Evolutionary conservation across 306 rosid genomes (phyloP).

Genomic region (Cucurbita maxima): DNA sequence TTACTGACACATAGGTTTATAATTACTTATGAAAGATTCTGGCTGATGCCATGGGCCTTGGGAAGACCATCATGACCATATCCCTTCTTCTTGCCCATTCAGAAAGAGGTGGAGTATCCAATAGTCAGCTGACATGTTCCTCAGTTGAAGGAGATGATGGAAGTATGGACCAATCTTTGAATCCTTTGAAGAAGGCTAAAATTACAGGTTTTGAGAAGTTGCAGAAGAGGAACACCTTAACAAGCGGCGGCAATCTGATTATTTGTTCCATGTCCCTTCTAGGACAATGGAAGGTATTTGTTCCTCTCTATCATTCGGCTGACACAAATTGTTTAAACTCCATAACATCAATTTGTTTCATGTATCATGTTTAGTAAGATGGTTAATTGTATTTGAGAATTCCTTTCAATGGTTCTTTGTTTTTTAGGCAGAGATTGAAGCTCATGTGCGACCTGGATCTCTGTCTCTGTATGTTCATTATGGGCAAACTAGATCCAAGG

Average conservation of each 20-base stretch:
- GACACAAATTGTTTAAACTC: neutral
- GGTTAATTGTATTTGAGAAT: neutral
- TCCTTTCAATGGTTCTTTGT: conserved; percentile 7
- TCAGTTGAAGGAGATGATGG: conserved; percentile 30
- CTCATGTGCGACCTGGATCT: conserved; percentile 63
- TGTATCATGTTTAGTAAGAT: neutral
- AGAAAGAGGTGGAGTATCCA: conserved; percentile 39
- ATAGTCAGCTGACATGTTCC: conserved; percentile 28
- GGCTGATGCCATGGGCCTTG: conserved; percentile 98
- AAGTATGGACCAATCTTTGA: conserved; percentile 16
- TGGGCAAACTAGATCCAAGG: conserved; percentile 82
- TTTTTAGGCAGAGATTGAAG: conserved; percentile 79
- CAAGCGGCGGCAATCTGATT: conserved; percentile 66
- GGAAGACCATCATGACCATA: conserved; percentile 95
- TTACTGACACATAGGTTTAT: neutral
- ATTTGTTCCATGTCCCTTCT: conserved; percentile 89
- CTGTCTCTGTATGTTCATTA: conserved; percentile 71
- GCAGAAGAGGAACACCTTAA: conserved; percentile 37
- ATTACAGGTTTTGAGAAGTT: conserved; percentile 56
- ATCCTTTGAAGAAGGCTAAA: conserved; percentile 33
- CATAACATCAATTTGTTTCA: neutral
- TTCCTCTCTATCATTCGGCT: neutral
- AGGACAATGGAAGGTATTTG: conserved; percentile 70
- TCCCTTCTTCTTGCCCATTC: conserved; percentile 66
- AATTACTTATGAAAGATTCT: conserved; percentile 43